A percentile compares a stretch with the other conserved stretches of the same genome.
These are phyloP conservation scores for Globisporangium cederbergense DNA, from an alignment of 352 stramenopile genomes.

Conservation along the genomic window DNA sequence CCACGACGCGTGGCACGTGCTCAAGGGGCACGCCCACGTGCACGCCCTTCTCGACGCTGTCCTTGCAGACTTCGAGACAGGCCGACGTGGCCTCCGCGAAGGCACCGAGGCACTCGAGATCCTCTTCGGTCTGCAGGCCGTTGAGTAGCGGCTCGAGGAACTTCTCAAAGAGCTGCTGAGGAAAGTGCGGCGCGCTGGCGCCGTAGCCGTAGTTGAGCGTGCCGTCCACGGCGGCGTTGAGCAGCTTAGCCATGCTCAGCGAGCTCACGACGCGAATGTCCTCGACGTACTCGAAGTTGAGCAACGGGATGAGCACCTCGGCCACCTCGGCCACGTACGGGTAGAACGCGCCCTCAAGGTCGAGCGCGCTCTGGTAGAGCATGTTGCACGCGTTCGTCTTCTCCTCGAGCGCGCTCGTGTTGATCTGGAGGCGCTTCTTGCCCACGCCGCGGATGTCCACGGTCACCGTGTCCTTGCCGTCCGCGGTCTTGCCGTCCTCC, in stretches of 20 bases:
- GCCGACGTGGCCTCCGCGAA: slow-evolving; percentile 75
- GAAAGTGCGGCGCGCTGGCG: slow-evolving; percentile 52
- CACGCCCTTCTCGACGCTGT: slow-evolving; percentile 71
- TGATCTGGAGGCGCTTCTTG: slow-evolving; percentile 85
- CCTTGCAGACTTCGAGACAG: slow-evolving; percentile 77
- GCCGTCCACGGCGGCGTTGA: slow-evolving; percentile 70
- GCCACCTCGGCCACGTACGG: slow-evolving; percentile 78
- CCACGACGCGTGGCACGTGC: slow-evolving; percentile 64
- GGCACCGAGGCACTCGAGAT: slow-evolving; percentile 73
- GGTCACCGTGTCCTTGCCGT: slow-evolving; percentile 71
- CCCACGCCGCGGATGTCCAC: slow-evolving; percentile 74
- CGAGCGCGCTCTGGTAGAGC: slow-evolving; percentile 83
- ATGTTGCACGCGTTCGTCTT: slow-evolving; percentile 89
- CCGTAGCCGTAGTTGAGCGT: slow-evolving; percentile 62
- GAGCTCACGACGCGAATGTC: slow-evolving; percentile 79
- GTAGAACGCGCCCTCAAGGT: slow-evolving; percentile 80
- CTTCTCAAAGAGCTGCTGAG: slow-evolving; percentile 80
- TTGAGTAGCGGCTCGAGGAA: slow-evolving; percentile 74
- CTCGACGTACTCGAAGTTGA: slow-evolving; percentile 84
- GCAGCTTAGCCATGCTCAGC: slow-evolving; percentile 71
- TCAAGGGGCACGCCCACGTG: slow-evolving; percentile 62
- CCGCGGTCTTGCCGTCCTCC: slow-evolving; percentile 48
- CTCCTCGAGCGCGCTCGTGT: slow-evolving; percentile 82
- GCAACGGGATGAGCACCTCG: slow-evolving; percentile 69
- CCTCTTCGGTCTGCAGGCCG: slow-evolving; percentile 68